Evolutionary conservation across 1,139 yeast genomes (phyloP), one percentile per base, ranked within the genome.

Genomic region (Yamadazyma epiphylla): DNA sequence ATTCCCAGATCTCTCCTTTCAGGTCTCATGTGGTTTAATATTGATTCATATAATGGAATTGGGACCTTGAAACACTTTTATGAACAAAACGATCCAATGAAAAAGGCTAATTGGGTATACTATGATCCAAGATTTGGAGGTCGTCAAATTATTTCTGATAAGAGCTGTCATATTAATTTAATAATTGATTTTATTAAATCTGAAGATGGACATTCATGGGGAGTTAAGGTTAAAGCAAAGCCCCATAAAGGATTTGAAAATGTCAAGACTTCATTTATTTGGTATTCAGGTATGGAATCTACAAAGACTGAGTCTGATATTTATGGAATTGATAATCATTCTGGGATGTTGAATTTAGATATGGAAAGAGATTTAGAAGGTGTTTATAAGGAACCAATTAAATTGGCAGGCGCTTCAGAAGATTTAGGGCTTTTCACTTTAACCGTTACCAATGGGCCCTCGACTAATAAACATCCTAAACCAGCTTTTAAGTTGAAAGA

Each of bases 61-160:
- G 61, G 62, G 4, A 63, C 66, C 15, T 53, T 83, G n/a, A 76
- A 96, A 44, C 96, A 91, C 54, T 70, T 75, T 34, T 87, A 89
- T 47, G 91, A 84, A 38, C 89, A 81, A 45, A 63, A 66, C 23
- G 94, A 88, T 46, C 72, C 77, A 27, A 69, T 88, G 66, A 70
- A 67, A 24, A 79, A 74, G 33, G 94, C 87, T 46, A 89, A 94
- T 23, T 91, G 97, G 97, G 70, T 77, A 13, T 64, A 70, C 27
- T 91, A 81, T 53, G 97, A 94, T 51, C 91, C 96, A 3, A 70
- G 97, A 41, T 39, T 59, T 15, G 99, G 98, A 20, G 98, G 99
- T 0, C 65, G 74, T 36, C 94, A 91, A 49, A 64, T 74, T 1
- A 80, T 94, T 24, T 63, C 69, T 26, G 98, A 91, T 53, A 55